Evolutionary conservation across 306 rosid species (phyloP).

Genomic region (Vicia faba): DNA sequence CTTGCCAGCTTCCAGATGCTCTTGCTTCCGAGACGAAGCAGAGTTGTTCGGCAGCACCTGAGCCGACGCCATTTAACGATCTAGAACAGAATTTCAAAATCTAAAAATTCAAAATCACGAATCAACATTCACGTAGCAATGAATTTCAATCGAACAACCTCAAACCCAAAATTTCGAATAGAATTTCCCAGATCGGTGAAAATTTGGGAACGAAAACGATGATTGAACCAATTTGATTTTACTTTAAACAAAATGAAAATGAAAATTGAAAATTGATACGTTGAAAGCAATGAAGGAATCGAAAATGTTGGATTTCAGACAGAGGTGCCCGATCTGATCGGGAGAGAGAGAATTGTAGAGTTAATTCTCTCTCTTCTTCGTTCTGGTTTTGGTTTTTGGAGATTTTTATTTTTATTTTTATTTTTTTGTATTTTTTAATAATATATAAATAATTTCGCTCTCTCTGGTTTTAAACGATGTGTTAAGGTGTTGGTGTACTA

Average conservation of each 20-base stretch:
- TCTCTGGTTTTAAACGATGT: slow-evolving; percentile 20
- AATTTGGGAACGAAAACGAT: slow-evolving; percentile 32
- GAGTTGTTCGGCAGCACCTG: slow-evolving; percentile 78
- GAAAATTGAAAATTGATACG: slow-evolving; percentile 25
- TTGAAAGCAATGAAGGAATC: slow-evolving; percentile 18
- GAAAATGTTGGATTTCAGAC: slow-evolving; percentile 35
- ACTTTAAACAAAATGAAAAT: slow-evolving; percentile 28
- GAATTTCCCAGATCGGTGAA: slow-evolving; percentile 41
- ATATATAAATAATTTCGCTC: slow-evolving; percentile 11
- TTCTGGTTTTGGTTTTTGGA: slow-evolving; percentile 23
- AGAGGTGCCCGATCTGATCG: slow-evolving; percentile 68
- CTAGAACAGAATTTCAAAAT: background rate
- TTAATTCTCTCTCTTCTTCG: slow-evolving; percentile 41
- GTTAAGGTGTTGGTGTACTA: background rate
- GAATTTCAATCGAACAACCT: slow-evolving; percentile 19
- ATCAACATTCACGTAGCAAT: slow-evolving; percentile 16
- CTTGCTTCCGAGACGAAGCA: slow-evolving; percentile 70
- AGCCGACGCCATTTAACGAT: slow-evolving; percentile 80
- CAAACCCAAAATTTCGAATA: slow-evolving; percentile 14
- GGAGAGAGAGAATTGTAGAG: slow-evolving; percentile 49
- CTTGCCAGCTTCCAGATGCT: slow-evolving; percentile 95
- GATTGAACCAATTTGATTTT: slow-evolving; percentile 17
- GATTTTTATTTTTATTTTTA: slow-evolving; percentile 14
- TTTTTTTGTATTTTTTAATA: background rate
- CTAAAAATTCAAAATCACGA: slow-evolving; percentile 37